Conservation (phyloP, 2,329 filamentous ascomycete species). For the Paraconiothyrium brasiliense region DNA sequence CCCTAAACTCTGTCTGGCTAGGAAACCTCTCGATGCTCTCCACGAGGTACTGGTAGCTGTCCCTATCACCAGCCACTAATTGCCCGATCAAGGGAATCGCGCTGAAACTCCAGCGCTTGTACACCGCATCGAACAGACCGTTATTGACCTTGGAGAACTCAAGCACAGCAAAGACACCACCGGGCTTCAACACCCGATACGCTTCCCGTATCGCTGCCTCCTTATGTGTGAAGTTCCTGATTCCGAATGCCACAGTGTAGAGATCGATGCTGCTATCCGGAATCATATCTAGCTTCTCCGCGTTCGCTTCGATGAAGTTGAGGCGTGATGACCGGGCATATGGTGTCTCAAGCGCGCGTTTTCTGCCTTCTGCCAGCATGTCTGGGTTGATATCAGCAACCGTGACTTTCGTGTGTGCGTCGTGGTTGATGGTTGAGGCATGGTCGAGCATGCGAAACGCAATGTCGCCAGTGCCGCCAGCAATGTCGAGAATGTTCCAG, state of each 20-base stretch:
- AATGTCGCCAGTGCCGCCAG: slow-evolving; percentile 96
- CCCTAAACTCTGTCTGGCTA: slow-evolving; percentile 81
- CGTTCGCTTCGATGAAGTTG: slow-evolving; percentile 89
- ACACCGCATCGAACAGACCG: slow-evolving; percentile 80
- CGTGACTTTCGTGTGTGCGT: slow-evolving; percentile 82
- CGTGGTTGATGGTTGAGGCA: slow-evolving; percentile 80
- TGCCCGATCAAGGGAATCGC: slow-evolving; percentile 96
- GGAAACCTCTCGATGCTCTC: slow-evolving; percentile 97
- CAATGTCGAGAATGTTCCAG: slow-evolving; percentile 90
- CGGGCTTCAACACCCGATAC: slow-evolving; percentile 87
- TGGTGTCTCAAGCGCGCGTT: slow-evolving; percentile 73
- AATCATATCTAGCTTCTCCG: slow-evolving; percentile 75
- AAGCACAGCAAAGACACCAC: slow-evolving; percentile 94
- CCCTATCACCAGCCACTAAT: slow-evolving; percentile 89
- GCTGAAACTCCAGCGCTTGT: slow-evolving; percentile 95
- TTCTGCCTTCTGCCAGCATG: slow-evolving; percentile 89
- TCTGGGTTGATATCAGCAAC: slow-evolving; percentile 96
- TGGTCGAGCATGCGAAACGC: slow-evolving; percentile 96
- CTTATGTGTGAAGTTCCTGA: slow-evolving; percentile 96
- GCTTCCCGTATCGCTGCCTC: slow-evolving; percentile 83
- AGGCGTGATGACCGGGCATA: slow-evolving; percentile 65
- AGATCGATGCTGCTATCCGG: slow-evolving; percentile 81
- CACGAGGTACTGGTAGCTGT: slow-evolving; percentile 97
- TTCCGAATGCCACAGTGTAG: slow-evolving; percentile 97
- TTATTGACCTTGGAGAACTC: slow-evolving; percentile 91